Evolutionary conservation across 768 basidiomycete genomes (phyloP).

Genomic region (Kwoniella pini): DNA sequence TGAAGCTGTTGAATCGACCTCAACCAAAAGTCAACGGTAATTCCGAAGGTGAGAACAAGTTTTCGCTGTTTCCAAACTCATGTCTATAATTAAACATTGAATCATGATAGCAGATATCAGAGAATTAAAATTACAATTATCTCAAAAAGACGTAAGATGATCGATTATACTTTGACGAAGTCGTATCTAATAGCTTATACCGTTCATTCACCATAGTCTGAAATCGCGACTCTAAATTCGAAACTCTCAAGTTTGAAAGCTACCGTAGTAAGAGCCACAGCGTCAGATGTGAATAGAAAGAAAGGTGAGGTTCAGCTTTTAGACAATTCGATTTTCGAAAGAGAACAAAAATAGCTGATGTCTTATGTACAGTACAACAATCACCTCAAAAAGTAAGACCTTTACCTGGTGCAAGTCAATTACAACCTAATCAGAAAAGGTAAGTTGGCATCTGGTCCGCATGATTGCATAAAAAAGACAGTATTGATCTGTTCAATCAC

Average conservation of each 20-base stretch:
- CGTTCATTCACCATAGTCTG: slow-evolving; percentile 12
- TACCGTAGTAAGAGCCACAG: slow-evolving; percentile 27
- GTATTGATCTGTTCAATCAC: neutral
- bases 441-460: no score
- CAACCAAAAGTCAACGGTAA: neutral
- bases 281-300: slow-evolving; percentile 34
- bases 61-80: neutral
- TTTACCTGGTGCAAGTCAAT: slow-evolving; percentile 14
- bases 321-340: no score
- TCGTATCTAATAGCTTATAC: no score
- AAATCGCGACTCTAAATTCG: slow-evolving; percentile 26
- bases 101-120: slow-evolving; percentile 26
- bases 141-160: slow-evolving; percentile 39
- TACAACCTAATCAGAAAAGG: slow-evolving; percentile 30
- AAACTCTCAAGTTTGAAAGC: slow-evolving; percentile 33
- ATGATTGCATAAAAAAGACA: no score
- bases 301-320: slow-evolving; percentile 11
- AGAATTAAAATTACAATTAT: slow-evolving; percentile 25
- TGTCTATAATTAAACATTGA: no score
- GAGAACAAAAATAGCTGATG: no score
- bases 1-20: slow-evolving; percentile 6
- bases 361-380: slow-evolving; percentile 1
- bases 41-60: neutral
- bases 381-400: slow-evolving; percentile 17
- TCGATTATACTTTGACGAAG: no score